phyloP scores from a whole-genome alignment of 257 asterid genomes.

The Agastache rugosa region DNA sequence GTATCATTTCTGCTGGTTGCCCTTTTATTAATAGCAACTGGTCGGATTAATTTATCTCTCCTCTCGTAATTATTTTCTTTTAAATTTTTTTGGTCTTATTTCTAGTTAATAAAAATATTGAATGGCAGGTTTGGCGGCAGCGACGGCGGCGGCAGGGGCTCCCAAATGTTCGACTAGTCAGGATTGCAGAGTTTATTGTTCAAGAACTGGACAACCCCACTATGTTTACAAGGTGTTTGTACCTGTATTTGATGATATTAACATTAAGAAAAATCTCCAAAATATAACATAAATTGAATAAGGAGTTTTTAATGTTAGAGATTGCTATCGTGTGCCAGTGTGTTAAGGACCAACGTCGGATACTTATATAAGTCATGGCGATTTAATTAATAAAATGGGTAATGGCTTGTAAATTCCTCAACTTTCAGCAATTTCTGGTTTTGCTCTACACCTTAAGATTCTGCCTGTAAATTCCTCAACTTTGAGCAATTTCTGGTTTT shows the following conservation, averaged over 20 bases:
- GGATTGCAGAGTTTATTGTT: not conserved
- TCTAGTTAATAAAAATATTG: not conserved
- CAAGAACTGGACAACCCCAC: not conserved
- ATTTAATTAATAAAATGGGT: no score
- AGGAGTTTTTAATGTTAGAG: no score
- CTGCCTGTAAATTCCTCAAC: no score
- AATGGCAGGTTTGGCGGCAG: not conserved
- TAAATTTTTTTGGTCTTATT: not conserved
- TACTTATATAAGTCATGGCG: no score
- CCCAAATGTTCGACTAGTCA: not conserved
- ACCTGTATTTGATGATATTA: not conserved
- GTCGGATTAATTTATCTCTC: not conserved
- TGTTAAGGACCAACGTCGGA: no score
- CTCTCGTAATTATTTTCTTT: not conserved
- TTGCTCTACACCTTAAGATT: no score
- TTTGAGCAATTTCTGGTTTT: no score
- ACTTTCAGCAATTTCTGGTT: no score
- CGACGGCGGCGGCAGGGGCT: not conserved
- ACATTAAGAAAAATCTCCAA: no score
- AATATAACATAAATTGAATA: no score
- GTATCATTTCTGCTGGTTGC: not conserved
- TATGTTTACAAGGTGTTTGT: constrained; percentile 2
- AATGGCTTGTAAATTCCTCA: no score
- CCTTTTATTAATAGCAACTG: not conserved
- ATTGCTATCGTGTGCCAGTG: no score